Evolutionary conservation across 805 yeast genomes (phyloP).

Genomic region (Ogataea philodendri): DNA sequence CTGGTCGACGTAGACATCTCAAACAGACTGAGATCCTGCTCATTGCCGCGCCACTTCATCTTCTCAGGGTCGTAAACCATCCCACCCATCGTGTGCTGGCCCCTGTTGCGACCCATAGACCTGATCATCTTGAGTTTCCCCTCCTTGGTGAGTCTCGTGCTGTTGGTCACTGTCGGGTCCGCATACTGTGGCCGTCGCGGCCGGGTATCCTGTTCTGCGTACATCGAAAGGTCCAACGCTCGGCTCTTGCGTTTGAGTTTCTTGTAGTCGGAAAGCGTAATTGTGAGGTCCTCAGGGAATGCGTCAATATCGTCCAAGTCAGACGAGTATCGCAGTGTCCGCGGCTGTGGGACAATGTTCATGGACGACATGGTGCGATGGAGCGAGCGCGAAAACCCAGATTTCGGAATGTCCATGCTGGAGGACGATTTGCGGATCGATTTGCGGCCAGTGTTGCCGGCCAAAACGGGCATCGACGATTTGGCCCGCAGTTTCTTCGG

Average conservation of each 20-base stretch:
- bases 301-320: constrained; percentile 28
- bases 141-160: constrained; percentile 29
- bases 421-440: constrained; percentile 31
- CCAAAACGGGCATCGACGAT: constrained; percentile 29
- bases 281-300: constrained; percentile 29
- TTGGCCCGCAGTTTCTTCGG: constrained; percentile 19
- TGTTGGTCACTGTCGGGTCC: constrained; percentile 16
- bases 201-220: constrained; percentile 23
- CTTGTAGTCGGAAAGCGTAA: constrained; percentile 29
- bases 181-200: constrained; percentile 11
- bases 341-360: constrained; percentile 7
- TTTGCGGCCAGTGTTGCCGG: constrained; percentile 22
- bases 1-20: constrained; percentile 42
- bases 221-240: constrained; percentile 29
- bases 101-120: constrained; percentile 27
- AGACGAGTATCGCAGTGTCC: constrained; percentile 2
- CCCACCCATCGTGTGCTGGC: constrained; percentile 33
- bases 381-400: constrained; percentile 7
- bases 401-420: constrained; percentile 27
- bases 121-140: constrained; percentile 33
- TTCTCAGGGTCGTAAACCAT: constrained; percentile 55
- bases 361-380: constrained; percentile 6
- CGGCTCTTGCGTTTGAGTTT: constrained; percentile 27
- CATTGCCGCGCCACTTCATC: constrained; percentile 65
- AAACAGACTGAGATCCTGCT: constrained; percentile 52